Conservation (phyloP, 306 rosid species). For the Glycine tomentella region DNA sequence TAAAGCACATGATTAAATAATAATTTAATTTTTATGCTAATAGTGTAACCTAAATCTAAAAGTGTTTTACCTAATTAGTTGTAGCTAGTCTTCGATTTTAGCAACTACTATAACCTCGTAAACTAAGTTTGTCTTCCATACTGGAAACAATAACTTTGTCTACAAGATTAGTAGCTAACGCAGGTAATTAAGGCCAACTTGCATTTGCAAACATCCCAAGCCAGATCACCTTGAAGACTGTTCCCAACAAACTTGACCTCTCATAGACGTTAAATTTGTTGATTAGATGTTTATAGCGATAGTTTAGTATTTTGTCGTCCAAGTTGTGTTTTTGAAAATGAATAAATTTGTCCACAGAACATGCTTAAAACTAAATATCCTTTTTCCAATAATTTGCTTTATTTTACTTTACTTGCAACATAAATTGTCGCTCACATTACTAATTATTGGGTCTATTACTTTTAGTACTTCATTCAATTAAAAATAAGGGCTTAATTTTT, state of each 20-base stretch:
- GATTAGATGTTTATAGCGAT: neutral
- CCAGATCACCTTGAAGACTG: slow-evolving; percentile 38
- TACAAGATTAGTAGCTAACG: neutral
- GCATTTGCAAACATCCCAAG: slow-evolving; percentile 31
- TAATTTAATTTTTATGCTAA: neutral
- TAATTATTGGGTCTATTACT: neutral
- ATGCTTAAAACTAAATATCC: neutral
- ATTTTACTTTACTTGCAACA: slow-evolving; percentile 27
- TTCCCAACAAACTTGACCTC: slow-evolving; percentile 30
- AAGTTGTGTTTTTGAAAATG: neutral
- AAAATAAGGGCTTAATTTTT: neutral
- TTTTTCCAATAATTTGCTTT: slow-evolving; percentile 2
- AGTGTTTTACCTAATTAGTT: slow-evolving; percentile 7
- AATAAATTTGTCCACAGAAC: slow-evolving; percentile 17
- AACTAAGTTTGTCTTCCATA: slow-evolving; percentile 33
- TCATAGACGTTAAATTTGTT: slow-evolving; percentile 10
- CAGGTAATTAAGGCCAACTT: slow-evolving; percentile 22
- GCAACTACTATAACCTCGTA: neutral
- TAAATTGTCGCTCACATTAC: neutral
- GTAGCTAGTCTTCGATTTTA: slow-evolving; percentile 11
- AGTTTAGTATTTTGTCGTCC: slow-evolving; percentile 29
- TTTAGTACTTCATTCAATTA: neutral
- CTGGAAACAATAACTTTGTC: slow-evolving; percentile 38
- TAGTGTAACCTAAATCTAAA: neutral
- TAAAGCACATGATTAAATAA: neutral